Evolutionary conservation across 2,329 filamentous ascomycete species (phyloP).

Genomic region (Mycocentrospora acerina): DNA sequence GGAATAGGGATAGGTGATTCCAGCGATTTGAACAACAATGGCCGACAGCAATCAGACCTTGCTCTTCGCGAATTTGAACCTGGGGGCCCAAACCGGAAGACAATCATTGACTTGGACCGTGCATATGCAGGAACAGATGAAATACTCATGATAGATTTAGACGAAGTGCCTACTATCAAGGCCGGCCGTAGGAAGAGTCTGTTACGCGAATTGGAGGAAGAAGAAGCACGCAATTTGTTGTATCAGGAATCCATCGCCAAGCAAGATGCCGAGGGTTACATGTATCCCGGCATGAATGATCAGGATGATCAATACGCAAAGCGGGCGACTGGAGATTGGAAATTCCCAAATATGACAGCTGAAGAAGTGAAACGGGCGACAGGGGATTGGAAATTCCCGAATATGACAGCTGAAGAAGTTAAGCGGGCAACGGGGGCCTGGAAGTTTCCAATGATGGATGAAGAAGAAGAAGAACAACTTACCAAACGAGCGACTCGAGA

Average conservation of each 20-base stretch:
- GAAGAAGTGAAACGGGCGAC: conserved; percentile 40
- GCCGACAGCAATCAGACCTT: conserved; percentile 56
- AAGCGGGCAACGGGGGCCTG: conserved; percentile 54
- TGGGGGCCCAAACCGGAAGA: conserved; percentile 50
- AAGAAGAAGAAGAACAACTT: conserved; percentile 23
- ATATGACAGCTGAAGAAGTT: conserved; percentile 20
- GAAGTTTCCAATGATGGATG: conserved; percentile 53
- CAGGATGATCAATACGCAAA: conserved; percentile 25
- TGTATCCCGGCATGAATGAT: conserved; percentile 5
- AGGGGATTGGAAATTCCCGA: conserved; percentile 57
- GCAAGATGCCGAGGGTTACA: conserved; percentile 53
- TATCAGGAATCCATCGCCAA: conserved; percentile 25
- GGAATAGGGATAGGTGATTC: conserved; percentile 44
- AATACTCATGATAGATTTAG: conserved; percentile 46
- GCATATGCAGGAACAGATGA: conserved; percentile 43
- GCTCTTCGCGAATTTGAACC: conserved; percentile 51
- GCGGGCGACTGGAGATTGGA: conserved; percentile 54
- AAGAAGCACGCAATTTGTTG: conserved; percentile 37
- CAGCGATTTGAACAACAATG: conserved; percentile 38
- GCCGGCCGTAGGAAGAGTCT: conserved; percentile 56
- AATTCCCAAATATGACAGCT: conserved; percentile 44
- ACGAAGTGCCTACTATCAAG: conserved; percentile 57
- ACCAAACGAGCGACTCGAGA: conserved; percentile 50
- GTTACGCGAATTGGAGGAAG: conserved; percentile 44
- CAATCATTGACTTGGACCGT: conserved; percentile 60